Percentiles rank a stretch among this genome's conserved stretches.
These are phyloP conservation scores for Mallotus repandus DNA, from an alignment of 441 rosid genomes.

Conservation along the genomic window DNA sequence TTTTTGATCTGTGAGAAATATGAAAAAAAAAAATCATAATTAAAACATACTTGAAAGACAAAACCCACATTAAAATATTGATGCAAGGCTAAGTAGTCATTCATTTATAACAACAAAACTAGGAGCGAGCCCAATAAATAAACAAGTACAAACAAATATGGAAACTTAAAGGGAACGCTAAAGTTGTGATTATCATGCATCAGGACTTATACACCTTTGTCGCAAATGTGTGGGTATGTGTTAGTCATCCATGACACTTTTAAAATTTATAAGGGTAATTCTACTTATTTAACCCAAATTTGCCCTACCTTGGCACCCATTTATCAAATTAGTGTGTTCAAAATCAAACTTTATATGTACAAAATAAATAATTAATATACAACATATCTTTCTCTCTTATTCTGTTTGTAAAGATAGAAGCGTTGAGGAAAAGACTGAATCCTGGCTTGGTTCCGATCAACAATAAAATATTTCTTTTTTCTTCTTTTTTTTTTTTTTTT, in stretches of 20 bases:
- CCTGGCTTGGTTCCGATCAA: no score
- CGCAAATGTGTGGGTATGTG: no score
- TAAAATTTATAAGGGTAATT: no score
- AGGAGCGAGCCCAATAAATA: background rate
- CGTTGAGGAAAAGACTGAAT: no score
- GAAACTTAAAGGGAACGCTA: background rate
- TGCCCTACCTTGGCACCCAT: background rate
- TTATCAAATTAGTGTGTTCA: background rate
- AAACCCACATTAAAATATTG: background rate
- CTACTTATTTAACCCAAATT: no score
- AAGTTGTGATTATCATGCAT: background rate
- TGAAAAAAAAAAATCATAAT: conserved; percentile 1
- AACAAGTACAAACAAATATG: background rate
- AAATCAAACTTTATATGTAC: no score
- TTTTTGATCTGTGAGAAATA: conserved; percentile 74
- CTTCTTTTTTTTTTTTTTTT: no score
- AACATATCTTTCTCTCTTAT: no score
- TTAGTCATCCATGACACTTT: no score
- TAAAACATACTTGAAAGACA: conserved; percentile 12
- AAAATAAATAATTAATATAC: no score
- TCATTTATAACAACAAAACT: background rate
- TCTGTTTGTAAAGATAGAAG: no score
- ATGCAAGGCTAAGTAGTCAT: conserved; percentile 4
- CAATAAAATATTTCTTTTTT: background rate
- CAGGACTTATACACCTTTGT: background rate